Evolutionary conservation across 2,329 filamentous ascomycete species (phyloP), one percentile per base, ranked within the genome.

Genomic region (Chrysoporthe cubensis): DNA sequence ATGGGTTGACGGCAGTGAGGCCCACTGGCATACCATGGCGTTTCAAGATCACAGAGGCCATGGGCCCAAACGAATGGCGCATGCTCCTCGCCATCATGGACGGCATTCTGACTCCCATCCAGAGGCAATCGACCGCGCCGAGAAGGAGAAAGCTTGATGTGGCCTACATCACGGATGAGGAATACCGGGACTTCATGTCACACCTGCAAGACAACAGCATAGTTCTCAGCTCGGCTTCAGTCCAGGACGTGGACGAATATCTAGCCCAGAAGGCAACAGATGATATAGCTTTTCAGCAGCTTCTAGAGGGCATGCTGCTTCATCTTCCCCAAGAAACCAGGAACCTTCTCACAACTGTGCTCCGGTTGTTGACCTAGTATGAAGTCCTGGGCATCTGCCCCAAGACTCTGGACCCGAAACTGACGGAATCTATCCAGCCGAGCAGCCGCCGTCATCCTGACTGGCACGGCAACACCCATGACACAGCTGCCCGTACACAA

Each of bases 21-120:
- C 68, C 68, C 44, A 62, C 68, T 2, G 68, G 68, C 0, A 80
- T 81, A 58, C 62, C 80, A 63, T 70, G 68, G 68, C 62, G 66
- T 14, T 42, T 68, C 50, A 70, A 70, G 52, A 52, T 52, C 2
- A 46, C 56, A 21, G 66, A 71, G 32, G 50, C 65, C 14, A 66
- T 74, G 34, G 70, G 46, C 42, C 59, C 69, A 7, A 56, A 16
- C 11, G 70, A 72, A 44, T 74, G 72, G 73, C 66, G 57, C 44
- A 70, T 73, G 34, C 68, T 75, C n/a, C 66, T 74, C 66, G 70
- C 71, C 8, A 58, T 75, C 50, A 72, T 75, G 72, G 72, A 74
- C 62, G 59, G 73, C 5, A 34, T 73, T 16, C 50, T 71, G 52
- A 71, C 74, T 2, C 67, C 71, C 4, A 50, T 74, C n/a, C 66